Evolutionary conservation across 139 green algal species (phyloP).

Genomic region (Tetraselmis chui): DNA sequence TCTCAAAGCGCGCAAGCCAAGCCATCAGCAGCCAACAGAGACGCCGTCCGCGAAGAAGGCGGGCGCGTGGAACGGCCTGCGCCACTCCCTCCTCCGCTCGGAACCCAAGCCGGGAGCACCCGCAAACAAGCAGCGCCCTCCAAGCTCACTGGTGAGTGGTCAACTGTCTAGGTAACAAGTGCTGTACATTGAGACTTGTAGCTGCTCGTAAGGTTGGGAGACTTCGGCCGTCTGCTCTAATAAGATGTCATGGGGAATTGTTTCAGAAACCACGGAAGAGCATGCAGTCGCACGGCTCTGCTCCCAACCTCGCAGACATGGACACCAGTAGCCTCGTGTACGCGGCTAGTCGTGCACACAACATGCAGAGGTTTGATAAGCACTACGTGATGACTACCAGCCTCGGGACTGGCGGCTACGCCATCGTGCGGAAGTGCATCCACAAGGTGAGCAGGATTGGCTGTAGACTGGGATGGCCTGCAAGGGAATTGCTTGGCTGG

Average conservation of each 20-base stretch:
- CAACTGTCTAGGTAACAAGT: too few species aligned
- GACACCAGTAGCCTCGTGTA: neutral
- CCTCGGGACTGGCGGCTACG: conserved; percentile 29
- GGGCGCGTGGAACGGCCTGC: neutral
- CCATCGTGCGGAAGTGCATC: conserved; percentile 16
- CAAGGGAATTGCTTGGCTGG: too few species aligned
- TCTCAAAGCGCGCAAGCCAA: neutral
- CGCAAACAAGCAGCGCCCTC: neutral
- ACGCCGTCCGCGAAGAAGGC: neutral
- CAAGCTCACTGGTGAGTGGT: neutral
- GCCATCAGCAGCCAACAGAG: neutral
- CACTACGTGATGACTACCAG: neutral
- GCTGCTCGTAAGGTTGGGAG: too few species aligned
- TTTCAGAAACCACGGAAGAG: neutral
- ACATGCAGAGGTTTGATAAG: neutral
- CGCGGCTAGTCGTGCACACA: neutral
- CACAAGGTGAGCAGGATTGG: too few species aligned
- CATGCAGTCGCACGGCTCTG: neutral
- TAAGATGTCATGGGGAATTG: too few species aligned
- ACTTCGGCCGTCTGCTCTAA: too few species aligned
- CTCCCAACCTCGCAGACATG: neutral
- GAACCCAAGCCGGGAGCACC: neutral
- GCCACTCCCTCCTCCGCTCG: neutral
- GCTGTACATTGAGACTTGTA: too few species aligned
- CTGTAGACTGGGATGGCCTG: too few species aligned